Base-by-base conservation (phyloP, 108 stramenopile species). In the Aurantiochytrium sp. region DNA sequence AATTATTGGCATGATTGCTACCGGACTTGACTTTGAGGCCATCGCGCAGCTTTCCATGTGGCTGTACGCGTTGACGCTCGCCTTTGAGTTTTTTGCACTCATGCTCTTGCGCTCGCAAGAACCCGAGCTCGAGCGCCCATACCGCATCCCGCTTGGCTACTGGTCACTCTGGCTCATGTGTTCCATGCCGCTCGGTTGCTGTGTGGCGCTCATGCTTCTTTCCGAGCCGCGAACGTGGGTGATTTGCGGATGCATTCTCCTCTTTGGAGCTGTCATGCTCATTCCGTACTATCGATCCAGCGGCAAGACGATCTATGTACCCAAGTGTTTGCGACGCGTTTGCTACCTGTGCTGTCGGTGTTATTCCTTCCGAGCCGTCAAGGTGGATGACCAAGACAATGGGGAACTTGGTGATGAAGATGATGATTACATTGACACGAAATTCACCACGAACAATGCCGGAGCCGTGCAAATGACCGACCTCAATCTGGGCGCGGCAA, bases 1-100 rank as follows among this genome's bases (percentile, higher is more conserved):
- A 18, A 53, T 83, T 18, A 83, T 83, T 12, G 76, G 23, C 45
- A 53, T 83, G 76, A 45, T 83, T 10, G 49, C 51, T 12, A 53
- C 76, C 18, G 76, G 76, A 14, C 76, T 83, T 23, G 76, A 83
- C 76, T 83, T 83, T 53, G 76, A 83, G 3, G 12, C 76, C n/a
- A 83, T 83, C 51, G 76, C 76, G 4, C 49, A 83, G 51, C 19
- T 83, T 8, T 83, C 76, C 6, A 83, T 83, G 76, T 83, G 76
- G 76, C 76, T 83, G 19, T 83, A 83, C 51, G 51, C 76, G 6
- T 45, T 83, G 10, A 83, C 76, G 49, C 76, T 83, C 19, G n/a
- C 51, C 6, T 83, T 83, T 3, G 76, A 83, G 76, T 83, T 83
- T 83, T 47, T 53, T 53, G 76, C 76, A 45, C 76, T 83, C 76